A percentile compares a stretch with the other conserved stretches of the same genome.
phyloP scores from a whole-genome alignment of 441 rosid species.

The Euphorbia schlechtendalii region DNA sequence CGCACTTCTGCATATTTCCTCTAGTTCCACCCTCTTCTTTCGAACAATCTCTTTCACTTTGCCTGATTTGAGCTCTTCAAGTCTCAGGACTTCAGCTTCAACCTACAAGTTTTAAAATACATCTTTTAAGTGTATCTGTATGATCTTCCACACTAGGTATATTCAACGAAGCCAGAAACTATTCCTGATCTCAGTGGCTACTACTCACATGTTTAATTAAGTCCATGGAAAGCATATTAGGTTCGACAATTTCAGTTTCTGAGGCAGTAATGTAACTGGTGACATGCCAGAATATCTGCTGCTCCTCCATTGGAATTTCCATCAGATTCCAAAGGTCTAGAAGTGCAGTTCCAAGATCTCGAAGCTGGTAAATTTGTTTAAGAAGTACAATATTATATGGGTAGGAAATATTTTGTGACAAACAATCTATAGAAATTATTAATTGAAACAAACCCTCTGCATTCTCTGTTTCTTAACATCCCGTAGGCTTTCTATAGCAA shows the following conservation, averaged over 20 bases:
- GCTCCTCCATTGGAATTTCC: constrained; percentile 76
- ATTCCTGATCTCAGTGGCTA: background rate
- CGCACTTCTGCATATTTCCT: constrained; percentile 67
- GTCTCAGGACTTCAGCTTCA: constrained; percentile 70
- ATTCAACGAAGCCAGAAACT: background rate
- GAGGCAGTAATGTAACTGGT: constrained; percentile 55
- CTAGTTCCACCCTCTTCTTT: constrained; percentile 67
- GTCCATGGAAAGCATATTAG: constrained; percentile 50
- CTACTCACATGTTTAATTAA: constrained; percentile 53
- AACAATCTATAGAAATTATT: background rate
- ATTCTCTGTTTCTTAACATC: constrained; percentile 58
- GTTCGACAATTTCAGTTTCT: constrained; percentile 58
- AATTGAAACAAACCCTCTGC: constrained; percentile 39
- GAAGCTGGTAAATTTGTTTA: constrained; percentile 41
- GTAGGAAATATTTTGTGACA: background rate
- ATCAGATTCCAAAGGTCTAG: constrained; percentile 80
- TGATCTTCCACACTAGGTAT: background rate
- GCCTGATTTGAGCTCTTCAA: constrained; percentile 60
- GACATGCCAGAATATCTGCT: constrained; percentile 47
- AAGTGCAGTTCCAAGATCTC: constrained; percentile 56
- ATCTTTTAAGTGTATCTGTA: background rate
- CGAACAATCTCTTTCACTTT: constrained; percentile 76
- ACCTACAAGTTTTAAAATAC: constrained; percentile 33
- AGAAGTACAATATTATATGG: constrained; percentile 13
- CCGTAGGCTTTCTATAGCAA: constrained; percentile 39